Percentiles rank a stretch among this genome's conserved stretches.
These are phyloP conservation scores for Ehretia macrophylla DNA, from an alignment of 257 asterid genomes.

Conservation along the genomic window DNA sequence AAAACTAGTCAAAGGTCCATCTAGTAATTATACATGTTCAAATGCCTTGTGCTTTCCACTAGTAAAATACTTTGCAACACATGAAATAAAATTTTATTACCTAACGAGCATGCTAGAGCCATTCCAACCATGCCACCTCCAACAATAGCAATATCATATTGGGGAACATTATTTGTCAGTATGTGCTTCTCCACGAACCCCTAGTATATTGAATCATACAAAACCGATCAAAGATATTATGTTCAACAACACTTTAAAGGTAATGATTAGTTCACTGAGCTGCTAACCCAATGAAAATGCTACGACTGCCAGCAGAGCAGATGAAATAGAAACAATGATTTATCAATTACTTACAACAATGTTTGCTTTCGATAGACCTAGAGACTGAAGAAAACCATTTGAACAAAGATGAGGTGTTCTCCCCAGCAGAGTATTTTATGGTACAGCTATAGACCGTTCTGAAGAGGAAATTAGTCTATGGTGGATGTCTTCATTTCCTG, in stretches of 20 bases:
- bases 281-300: not conserved
- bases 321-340: not conserved
- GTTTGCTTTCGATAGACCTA: too few relatives aligned
- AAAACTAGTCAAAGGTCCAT: too few relatives aligned
- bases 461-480: too few relatives aligned
- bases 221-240: conserved; percentile 7
- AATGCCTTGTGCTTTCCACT: too few relatives aligned
- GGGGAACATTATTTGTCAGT: conserved; percentile 27
- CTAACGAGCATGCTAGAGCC: conserved; percentile 92
- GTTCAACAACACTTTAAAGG: not conserved
- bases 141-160: conserved; percentile 92
- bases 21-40: too few relatives aligned
- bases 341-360: too few relatives aligned
- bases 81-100: conserved; percentile 28
- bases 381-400: too few relatives aligned
- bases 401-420: too few relatives aligned
- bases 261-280: not conserved
- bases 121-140: conserved; percentile 99
- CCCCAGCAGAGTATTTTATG: too few relatives aligned
- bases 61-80: not conserved
- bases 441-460: too few relatives aligned
- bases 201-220: conserved; percentile 27
- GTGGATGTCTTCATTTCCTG: too few relatives aligned
- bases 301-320: not conserved
- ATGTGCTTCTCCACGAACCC: conserved; percentile 31